A percentile compares a stretch with the other conserved stretches of the same genome.
Conservation (phyloP, 1,284 basidiomycete species). For the Xanthoconium separans region DNA sequence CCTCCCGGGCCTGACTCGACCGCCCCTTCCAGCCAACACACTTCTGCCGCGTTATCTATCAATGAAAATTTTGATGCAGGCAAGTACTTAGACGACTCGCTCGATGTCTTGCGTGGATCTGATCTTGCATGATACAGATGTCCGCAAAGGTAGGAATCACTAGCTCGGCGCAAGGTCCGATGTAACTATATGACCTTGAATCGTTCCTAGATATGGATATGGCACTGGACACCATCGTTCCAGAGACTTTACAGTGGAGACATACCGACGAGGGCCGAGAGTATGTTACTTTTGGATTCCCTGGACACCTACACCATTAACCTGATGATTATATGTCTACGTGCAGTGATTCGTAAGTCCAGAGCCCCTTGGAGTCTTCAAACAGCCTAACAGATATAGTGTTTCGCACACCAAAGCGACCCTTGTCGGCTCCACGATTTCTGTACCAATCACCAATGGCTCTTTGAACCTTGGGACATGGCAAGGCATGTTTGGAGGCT, state of each 20-base stretch:
- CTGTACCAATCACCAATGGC: conserved; percentile 84
- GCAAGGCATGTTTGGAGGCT: conserved; percentile 60
- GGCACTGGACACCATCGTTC: conserved; percentile 85
- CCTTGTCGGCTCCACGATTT: conserved; percentile 78
- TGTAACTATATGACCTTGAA: not conserved
- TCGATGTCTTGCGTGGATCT: conserved; percentile 1
- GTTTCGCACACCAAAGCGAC: conserved; percentile 91
- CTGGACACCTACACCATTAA: conserved; percentile 1
- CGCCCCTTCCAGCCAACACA: conserved; percentile 69
- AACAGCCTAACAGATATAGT: conserved; percentile 35
- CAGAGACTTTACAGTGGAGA: conserved; percentile 82
- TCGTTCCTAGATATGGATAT: conserved; percentile 69
- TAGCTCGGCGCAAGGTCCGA: not conserved
- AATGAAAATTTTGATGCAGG: conserved; percentile 80
- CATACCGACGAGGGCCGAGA: conserved; percentile 92
- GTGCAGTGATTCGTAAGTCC: conserved; percentile 67
- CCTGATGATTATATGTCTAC: conserved; percentile 6
- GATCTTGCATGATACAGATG: conserved; percentile 45
- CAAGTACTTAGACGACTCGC: conserved; percentile 10
- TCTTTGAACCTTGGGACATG: conserved; percentile 85
- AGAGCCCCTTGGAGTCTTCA: not conserved
- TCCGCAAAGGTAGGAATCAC: conserved; percentile 46
- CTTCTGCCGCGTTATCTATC: conserved; percentile 84
- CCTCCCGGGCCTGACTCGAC: not conserved
- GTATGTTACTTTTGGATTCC: conserved; percentile 44